Evolutionary conservation across 2,329 filamentous ascomycete genomes (phyloP).

Genomic region (Elsinoe batatas): DNA sequence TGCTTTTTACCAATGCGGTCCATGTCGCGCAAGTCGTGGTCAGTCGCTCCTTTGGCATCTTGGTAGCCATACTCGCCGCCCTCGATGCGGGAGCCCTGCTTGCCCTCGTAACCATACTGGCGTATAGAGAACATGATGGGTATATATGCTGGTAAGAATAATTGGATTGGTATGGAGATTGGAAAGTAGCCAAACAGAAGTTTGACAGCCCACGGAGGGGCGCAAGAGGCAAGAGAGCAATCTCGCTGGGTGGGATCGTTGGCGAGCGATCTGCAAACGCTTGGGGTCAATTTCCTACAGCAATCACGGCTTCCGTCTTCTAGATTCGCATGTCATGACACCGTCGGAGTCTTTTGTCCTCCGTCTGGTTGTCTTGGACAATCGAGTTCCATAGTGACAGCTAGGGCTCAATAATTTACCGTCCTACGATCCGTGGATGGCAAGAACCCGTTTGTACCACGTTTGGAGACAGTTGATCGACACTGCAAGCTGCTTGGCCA

Average conservation of each 20-base stretch:
- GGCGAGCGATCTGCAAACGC: conserved; percentile 3
- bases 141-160: not conserved
- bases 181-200: not conserved
- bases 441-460: not conserved
- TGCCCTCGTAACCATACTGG: conserved; percentile 2
- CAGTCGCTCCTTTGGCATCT: conserved; percentile 2
- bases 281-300: too few relatives aligned
- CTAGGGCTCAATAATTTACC: not conserved
- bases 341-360: too few relatives aligned
- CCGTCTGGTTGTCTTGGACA: not conserved
- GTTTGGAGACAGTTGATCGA: not conserved
- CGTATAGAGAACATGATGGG: conserved; percentile 1
- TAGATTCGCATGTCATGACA: too few relatives aligned
- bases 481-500: not conserved
- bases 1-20: conserved; percentile 24
- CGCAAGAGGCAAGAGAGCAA: not conserved
- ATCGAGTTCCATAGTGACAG: not conserved
- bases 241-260: not conserved
- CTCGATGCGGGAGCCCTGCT: conserved; percentile 1
- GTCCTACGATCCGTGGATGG: not conserved
- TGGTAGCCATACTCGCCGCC: conserved; percentile 5
- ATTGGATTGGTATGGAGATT: not conserved
- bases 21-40: conserved; percentile 20
- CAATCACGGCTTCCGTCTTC: too few relatives aligned
- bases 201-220: not conserved